phyloP scores from a whole-genome alignment of 305 asterid species.

The Lippia alba region DNA sequence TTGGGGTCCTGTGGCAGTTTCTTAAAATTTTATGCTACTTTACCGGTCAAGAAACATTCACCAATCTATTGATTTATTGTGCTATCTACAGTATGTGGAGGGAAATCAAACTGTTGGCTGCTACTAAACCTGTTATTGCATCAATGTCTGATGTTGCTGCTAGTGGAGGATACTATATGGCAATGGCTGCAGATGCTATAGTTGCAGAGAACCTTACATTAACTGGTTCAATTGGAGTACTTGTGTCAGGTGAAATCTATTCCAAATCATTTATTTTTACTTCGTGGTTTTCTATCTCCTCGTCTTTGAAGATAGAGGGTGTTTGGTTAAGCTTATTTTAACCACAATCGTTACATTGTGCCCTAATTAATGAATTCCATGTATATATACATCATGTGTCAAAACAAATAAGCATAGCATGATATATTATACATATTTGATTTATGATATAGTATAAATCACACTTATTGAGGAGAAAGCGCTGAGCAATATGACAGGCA shows the following conservation, averaged over 20 bases:
- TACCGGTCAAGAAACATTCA: slow-evolving; percentile 4
- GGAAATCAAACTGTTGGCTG: slow-evolving; percentile 81
- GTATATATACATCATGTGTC: no score
- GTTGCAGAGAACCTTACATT: slow-evolving; percentile 84
- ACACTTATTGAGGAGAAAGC: no score
- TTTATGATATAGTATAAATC: no score
- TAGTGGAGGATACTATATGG: slow-evolving; percentile 94
- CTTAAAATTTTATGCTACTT: not conserved
- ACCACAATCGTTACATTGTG: no score
- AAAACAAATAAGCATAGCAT: no score
- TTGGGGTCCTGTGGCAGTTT: not conserved
- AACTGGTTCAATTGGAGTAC: slow-evolving; percentile 92
- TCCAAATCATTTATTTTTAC: no score
- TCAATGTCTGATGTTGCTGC: slow-evolving; percentile 95
- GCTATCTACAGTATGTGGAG: slow-evolving; percentile 79
- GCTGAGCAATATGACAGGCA: no score
- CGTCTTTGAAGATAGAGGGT: no score
- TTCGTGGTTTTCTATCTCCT: no score
- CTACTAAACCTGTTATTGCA: slow-evolving; percentile 79
- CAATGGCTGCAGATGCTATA: slow-evolving; percentile 79
- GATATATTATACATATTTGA: no score
- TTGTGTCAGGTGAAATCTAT: slow-evolving; percentile 75
- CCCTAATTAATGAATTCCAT: no score
- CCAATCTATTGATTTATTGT: slow-evolving; percentile 18
- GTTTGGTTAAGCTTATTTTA: no score